Evolutionary conservation across 2,329 filamentous ascomycete genomes (phyloP).

Genomic region (Botrytis deweyae): DNA sequence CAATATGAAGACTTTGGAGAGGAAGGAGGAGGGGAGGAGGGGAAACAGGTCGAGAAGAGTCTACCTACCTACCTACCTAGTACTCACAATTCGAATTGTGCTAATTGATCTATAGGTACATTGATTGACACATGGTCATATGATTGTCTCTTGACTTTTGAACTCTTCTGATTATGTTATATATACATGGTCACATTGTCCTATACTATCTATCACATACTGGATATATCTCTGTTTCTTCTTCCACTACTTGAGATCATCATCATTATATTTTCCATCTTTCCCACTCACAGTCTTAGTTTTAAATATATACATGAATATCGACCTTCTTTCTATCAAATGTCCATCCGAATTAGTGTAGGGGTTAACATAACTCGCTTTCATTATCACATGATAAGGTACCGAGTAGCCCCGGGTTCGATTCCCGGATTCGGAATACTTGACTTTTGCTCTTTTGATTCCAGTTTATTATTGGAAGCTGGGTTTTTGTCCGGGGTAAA

Average conservation of each 20-base stretch:
- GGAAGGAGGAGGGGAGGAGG: too few relatives aligned
- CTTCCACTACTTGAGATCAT: background rate
- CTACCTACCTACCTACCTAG: too few relatives aligned
- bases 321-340: rapidly evolving
- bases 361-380: constrained; percentile 2
- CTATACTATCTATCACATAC: too few relatives aligned
- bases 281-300: rapidly evolving
- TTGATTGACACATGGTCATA: too few relatives aligned
- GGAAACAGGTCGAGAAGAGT: too few relatives aligned
- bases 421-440: background rate
- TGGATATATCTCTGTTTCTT: background rate
- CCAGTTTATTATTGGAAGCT: background rate
- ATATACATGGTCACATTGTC: too few relatives aligned
- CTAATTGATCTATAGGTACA: too few relatives aligned
- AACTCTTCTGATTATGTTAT: too few relatives aligned
- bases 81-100: too few relatives aligned
- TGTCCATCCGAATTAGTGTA: background rate
- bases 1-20: background rate
- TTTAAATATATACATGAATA: rapidly evolving
- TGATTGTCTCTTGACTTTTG: too few relatives aligned
- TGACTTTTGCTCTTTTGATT: background rate
- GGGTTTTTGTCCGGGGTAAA: background rate
- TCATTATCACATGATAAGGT: background rate
- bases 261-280: background rate
- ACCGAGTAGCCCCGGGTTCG: constrained; percentile 7